Base-by-base conservation (phyloP, 768 basidiomycete species). In the Lactifluus pinguis region DNA sequence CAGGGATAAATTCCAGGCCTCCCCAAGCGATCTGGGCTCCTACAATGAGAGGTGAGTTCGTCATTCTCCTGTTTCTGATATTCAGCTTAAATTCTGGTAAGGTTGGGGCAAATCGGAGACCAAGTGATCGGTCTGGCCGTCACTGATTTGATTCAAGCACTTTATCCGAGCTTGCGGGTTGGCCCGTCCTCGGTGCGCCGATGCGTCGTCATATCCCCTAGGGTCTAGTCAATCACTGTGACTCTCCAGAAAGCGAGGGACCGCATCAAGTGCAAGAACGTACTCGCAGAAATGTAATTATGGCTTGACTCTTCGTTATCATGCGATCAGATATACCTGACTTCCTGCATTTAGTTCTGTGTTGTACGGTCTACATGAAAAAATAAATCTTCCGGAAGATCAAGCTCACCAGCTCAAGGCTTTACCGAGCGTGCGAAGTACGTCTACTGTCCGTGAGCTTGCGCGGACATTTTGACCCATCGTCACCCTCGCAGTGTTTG, bases 81-180 rank as follows among this genome's bases (percentile, higher is more conserved):
- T 19, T 30, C 47, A 8, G 14, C 45, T 53, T 19, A 48, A 13
- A 38, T 32, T 41, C 21, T 8, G 38, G 15, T 30, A 34, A 61
- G 60, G 48, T 53, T 57, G 15, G 30, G 44, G 19, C 50, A 57
- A 15, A 52, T 61, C 29, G 60, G 60, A 15, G 60, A 56, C 53
- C 55, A 45, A 39, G 60, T 55, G 2, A 36, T 61, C n/a, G 49
- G 34, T 25, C 30, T 61, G 19, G 60, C 44, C 2, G 32, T 57
- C 11, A 61, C 60, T 15, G 60, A 61, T 45, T 42, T 51, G 2
- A 61, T 61, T 25, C 60, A 56, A 19, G 1, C 7, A 3, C 55
- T n/a, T n/a, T 47, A 47, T n/a, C 60, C 60, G 9, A 4, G 9
- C 13, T 25, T 61, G 15, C 42, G n/a, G 0, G 60, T 61, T 19